Percentiles rank a stretch among this genome's conserved stretches.
Conservation (phyloP, 1,284 basidiomycete genomes). For the Naganishia sp. region DNA sequence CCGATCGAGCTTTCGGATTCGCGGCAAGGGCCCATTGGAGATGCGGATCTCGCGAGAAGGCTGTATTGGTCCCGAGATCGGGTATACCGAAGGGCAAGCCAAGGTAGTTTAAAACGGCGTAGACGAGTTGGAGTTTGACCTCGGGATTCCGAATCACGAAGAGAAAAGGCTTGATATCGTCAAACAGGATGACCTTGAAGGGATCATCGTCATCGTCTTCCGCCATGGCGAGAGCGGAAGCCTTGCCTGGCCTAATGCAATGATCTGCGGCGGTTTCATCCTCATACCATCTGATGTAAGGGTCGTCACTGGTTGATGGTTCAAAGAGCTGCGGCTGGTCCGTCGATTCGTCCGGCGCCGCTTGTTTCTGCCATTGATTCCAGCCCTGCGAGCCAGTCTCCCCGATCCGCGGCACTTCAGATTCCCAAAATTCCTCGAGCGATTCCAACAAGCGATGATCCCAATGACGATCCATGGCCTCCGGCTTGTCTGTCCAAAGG, state of each 20-base stretch:
- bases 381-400: constrained; percentile 55
- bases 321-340: constrained; percentile 4
- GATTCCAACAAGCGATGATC: constrained; percentile 43
- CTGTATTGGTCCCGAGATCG: constrained; percentile 50
- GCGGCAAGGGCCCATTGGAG: constrained; percentile 37
- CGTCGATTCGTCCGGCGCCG: constrained; percentile 27
- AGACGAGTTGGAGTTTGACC: constrained; percentile 66
- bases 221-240: constrained; percentile 60
- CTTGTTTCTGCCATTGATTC: constrained; percentile 35
- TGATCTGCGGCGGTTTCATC: constrained; percentile 62
- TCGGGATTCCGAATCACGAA: constrained; percentile 60
- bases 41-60: constrained; percentile 52
- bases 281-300: constrained; percentile 69
- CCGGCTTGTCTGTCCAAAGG: constrained; percentile 34
- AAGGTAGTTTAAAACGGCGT: constrained; percentile 73
- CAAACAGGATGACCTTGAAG: constrained; percentile 74
- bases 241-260: constrained; percentile 36
- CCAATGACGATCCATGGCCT: constrained; percentile 32
- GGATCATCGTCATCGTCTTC: constrained; percentile 68
- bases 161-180: constrained; percentile 73
- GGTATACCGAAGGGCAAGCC: constrained; percentile 62
- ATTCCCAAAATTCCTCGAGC: constrained; percentile 59
- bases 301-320: constrained; percentile 55
- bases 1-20: constrained; percentile 8
- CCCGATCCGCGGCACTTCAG: constrained; percentile 56